Conservation (phyloP, 257 asterid species). For the Voacanga thouarsii region DNA sequence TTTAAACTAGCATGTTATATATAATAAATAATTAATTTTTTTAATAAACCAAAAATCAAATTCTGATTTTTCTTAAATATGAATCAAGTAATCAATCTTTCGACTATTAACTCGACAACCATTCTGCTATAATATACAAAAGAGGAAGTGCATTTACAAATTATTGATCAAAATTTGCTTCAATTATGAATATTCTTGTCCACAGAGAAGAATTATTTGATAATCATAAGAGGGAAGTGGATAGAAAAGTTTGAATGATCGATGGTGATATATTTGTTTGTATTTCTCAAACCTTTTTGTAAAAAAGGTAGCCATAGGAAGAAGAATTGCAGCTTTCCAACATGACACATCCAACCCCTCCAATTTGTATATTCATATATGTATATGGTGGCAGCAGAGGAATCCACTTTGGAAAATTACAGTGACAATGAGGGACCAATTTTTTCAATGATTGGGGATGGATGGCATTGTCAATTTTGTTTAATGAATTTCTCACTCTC, state of each 20-base stretch:
- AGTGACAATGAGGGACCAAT: slow-evolving; percentile 5
- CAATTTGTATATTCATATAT: slow-evolving; percentile 1
- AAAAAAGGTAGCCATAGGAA: slow-evolving; percentile 9
- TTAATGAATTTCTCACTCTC: neutral
- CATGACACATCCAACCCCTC: slow-evolving; percentile 16
- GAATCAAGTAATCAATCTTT: too few relatives aligned
- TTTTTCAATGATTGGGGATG: slow-evolving; percentile 15
- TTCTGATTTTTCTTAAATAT: too few relatives aligned
- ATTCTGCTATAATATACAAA: too few relatives aligned
- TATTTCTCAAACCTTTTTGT: slow-evolving; percentile 7
- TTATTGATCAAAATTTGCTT: neutral
- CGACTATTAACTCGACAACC: too few relatives aligned
- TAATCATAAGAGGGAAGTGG: slow-evolving; percentile 12
- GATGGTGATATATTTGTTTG: slow-evolving; percentile 10
- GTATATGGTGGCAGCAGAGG: neutral
- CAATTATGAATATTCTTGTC: neutral
- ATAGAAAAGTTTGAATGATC: slow-evolving; percentile 16
- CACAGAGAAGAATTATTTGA: slow-evolving; percentile 17
- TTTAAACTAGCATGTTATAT: too few relatives aligned
- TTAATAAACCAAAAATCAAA: too few relatives aligned
- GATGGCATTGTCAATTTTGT: neutral
- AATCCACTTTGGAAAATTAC: slow-evolving; percentile 21
- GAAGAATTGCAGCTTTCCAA: slow-evolving; percentile 17
- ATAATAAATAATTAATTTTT: too few relatives aligned
- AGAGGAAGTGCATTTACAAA: neutral